These are phyloP conservation scores for Coprinopsis marcescibilis DNA, from an alignment of 768 basidiomycete genomes.

Conservation along the genomic window DNA sequence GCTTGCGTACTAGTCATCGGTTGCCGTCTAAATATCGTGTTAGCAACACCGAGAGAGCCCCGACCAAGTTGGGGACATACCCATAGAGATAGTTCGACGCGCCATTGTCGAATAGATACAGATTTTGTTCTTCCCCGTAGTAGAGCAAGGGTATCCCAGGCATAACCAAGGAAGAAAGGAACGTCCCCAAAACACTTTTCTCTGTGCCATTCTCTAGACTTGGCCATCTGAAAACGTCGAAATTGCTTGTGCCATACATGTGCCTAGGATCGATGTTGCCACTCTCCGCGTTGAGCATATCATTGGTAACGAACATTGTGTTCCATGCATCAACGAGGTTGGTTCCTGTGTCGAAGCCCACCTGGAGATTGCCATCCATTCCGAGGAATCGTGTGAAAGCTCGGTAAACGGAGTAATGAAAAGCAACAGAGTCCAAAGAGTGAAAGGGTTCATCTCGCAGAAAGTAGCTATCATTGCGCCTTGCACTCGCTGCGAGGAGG, in stretches of 20 bases:
- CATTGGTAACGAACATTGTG: constrained; percentile 83
- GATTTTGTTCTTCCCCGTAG: constrained; percentile 91
- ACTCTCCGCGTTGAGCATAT: constrained; percentile 70
- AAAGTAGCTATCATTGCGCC: constrained; percentile 62
- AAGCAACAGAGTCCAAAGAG: constrained; percentile 75
- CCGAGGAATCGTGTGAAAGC: constrained; percentile 81
- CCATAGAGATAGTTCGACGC: constrained; percentile 90
- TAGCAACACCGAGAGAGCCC: neutral
- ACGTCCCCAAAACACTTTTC: constrained; percentile 68
- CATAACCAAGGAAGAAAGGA: constrained; percentile 75
- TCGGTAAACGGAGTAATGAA: constrained; percentile 94
- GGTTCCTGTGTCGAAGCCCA: constrained; percentile 76
- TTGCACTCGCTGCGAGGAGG: constrained; percentile 61
- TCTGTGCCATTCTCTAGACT: constrained; percentile 81
- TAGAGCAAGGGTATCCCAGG: constrained; percentile 84
- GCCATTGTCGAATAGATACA: constrained; percentile 84
- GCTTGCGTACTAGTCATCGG: constrained; percentile 81
- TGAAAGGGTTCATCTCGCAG: constrained; percentile 58
- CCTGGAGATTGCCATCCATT: constrained; percentile 93
- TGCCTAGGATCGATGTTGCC: constrained; percentile 75
- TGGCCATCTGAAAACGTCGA: constrained; percentile 94
- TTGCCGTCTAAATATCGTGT: constrained; percentile 61
- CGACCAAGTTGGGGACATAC: constrained; percentile 31
- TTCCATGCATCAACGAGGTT: constrained; percentile 93
- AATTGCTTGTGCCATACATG: constrained; percentile 90